Percentiles rank a stretch among this genome's conserved stretches.
These are phyloP conservation scores for Trichoderma arundinaceum DNA, from an alignment of 2,329 filamentous ascomycete species.

Conservation along the genomic window DNA sequence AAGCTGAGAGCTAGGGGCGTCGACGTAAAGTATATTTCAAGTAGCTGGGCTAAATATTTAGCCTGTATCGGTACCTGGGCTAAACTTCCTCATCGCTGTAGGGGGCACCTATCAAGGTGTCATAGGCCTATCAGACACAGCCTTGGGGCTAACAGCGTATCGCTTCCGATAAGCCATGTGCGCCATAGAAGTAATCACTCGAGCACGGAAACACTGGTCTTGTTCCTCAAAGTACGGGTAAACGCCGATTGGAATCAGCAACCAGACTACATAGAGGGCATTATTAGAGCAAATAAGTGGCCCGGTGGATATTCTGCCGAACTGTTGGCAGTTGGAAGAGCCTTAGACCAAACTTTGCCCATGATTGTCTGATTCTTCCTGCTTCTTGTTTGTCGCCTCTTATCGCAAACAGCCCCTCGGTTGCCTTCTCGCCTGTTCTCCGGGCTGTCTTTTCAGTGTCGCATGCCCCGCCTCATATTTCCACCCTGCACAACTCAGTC, in stretches of 20 bases:
- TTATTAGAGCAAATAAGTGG: not conserved
- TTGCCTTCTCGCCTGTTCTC: not conserved
- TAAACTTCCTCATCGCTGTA: conserved; percentile 6
- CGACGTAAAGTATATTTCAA: conserved; percentile 5
- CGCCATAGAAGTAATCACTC: not conserved
- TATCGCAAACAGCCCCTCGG: conserved; percentile 28
- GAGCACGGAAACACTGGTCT: not conserved
- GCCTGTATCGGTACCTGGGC: conserved; percentile 8
- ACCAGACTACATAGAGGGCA: not conserved
- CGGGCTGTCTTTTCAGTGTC: conserved; percentile 19
- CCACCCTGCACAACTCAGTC: conserved; percentile 26
- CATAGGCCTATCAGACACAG: not conserved
- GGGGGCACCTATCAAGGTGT: conserved; percentile 14
- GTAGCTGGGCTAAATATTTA: not conserved
- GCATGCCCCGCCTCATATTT: conserved; percentile 35
- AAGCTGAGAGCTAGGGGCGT: conserved; percentile 14
- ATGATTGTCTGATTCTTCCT: not conserved
- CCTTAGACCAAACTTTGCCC: not conserved
- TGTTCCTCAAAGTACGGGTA: not conserved
- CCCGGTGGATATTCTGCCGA: not conserved
- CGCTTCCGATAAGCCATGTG: not conserved
- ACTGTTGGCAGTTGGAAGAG: not conserved
- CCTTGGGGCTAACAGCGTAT: not conserved
- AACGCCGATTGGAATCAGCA: not conserved
- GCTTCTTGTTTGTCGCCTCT: not conserved